These are phyloP conservation scores for Eudorina sp. DNA, from an alignment of 139 green algal species.

Conservation along the genomic window DNA sequence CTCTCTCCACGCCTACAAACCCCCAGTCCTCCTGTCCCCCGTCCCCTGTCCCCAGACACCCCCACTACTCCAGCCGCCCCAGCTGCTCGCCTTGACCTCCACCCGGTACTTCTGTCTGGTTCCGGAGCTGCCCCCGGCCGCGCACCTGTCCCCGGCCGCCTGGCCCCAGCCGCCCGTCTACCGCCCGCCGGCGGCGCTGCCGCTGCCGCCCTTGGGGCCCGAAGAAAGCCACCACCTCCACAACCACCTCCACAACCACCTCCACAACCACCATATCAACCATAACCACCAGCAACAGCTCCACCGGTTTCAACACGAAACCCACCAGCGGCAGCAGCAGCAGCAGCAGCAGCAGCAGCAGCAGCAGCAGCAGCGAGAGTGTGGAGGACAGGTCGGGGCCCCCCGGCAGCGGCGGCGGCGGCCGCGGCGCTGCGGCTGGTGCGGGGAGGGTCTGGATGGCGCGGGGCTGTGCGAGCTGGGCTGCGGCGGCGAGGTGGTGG, in stretches of 20 bases:
- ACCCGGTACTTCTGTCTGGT: no score
- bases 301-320: no score
- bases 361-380: not conserved
- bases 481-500: not conserved
- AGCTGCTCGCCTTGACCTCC: no score
- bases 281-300: no score
- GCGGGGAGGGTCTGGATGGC: not conserved
- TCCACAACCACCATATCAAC: no score
- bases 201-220: not conserved
- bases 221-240: no score
- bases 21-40: not conserved
- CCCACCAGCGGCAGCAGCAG: not conserved
- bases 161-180: slow-evolving; percentile 7
- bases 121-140: not conserved
- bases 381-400: not conserved
- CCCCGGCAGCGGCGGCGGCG: not conserved
- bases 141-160: slow-evolving; percentile 1
- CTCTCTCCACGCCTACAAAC: not conserved
- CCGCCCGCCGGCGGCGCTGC: not conserved
- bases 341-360: not conserved
- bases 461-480: slow-evolving; percentile 8
- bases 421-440: not conserved
- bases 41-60: not conserved
- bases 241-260: no score
- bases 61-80: no score